Conservation (phyloP, 1,284 basidiomycete species). For the Heliocybe sulcata region DNA sequence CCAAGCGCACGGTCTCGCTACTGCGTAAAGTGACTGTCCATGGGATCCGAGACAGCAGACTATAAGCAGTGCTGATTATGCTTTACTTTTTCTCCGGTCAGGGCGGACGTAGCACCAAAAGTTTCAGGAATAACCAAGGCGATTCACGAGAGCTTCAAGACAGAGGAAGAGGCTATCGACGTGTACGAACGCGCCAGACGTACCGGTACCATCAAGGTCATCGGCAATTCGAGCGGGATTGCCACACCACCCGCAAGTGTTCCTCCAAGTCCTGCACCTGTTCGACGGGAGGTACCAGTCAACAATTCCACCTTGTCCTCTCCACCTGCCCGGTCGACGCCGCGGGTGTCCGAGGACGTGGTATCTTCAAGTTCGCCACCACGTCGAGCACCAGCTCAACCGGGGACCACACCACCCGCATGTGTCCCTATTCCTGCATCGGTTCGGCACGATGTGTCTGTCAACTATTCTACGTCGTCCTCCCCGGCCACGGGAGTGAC, state of each 20-base stretch:
- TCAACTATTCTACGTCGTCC: background rate
- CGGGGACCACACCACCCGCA: too few species aligned
- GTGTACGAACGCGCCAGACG: slow-evolving; percentile 28
- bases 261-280: too few species aligned
- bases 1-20: slow-evolving; percentile 5
- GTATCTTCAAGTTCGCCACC: background rate
- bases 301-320: background rate
- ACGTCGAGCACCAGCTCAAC: background rate
- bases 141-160: slow-evolving; percentile 32
- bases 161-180: slow-evolving; percentile 31
- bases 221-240: background rate
- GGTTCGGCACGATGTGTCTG: background rate
- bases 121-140: slow-evolving; percentile 33
- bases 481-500: background rate
- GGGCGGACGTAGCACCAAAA: slow-evolving; percentile 35
- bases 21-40: background rate
- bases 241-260: too few species aligned
- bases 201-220: slow-evolving; percentile 14
- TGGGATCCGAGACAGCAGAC: background rate
- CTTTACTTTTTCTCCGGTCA: slow-evolving; percentile 15
- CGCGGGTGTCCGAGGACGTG: background rate
- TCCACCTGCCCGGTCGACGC: background rate
- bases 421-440: too few species aligned
- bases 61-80: slow-evolving; percentile 1
- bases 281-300: background rate